Base-by-base conservation (phyloP, 345 rosid genomes). In the Punica granatum region DNA sequence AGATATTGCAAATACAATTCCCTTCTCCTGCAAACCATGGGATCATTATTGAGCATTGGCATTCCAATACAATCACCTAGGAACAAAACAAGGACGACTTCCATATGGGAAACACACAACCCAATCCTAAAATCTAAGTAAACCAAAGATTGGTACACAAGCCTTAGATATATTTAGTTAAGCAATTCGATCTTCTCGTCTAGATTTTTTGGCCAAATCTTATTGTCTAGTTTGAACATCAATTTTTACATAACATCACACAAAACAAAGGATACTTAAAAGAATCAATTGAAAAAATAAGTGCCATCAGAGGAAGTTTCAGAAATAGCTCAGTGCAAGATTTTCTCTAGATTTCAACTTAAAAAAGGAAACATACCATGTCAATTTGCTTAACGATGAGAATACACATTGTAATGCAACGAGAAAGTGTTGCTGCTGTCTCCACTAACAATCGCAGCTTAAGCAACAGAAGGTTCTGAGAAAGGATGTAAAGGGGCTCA, bases 401-500 rank as follows among this genome's bases (percentile, higher is more conserved):
- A 72, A 80, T 68, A 76, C 79, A 92, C 87, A 95, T 68, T 46
- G 85, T 82, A 44, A 90, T 48, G 72, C 99, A 95, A 25, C 94
- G 96, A 33, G 79, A 70, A 65, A 92, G 51, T 16, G 99, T 92
- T 61, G 99, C 98, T 1, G 74, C 78, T 21, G 87, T 84, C 88
- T 94, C 99, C 73, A 86, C 90, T 70, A 89, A 14, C 42, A 95
- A 76, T 60, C 99, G 87, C 71, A 90, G 64, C 73, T 81, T 72
- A 25, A 92, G 92, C 69, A 82, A 82, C 71, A 87, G 76, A 75
- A 92, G 80, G 76, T 85, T 86, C 81, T 92, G 97, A 71, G 99
- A 88, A 51, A 95, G 86, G 69, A 92, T 90, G 76, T 84, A 90
- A 64, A 92, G 65, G 4, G 97, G 99, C 82, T 95, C 99, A 12